phyloP scores from a whole-genome alignment of 2,329 filamentous ascomycete genomes.

The Fonsecaea pugnacius region DNA sequence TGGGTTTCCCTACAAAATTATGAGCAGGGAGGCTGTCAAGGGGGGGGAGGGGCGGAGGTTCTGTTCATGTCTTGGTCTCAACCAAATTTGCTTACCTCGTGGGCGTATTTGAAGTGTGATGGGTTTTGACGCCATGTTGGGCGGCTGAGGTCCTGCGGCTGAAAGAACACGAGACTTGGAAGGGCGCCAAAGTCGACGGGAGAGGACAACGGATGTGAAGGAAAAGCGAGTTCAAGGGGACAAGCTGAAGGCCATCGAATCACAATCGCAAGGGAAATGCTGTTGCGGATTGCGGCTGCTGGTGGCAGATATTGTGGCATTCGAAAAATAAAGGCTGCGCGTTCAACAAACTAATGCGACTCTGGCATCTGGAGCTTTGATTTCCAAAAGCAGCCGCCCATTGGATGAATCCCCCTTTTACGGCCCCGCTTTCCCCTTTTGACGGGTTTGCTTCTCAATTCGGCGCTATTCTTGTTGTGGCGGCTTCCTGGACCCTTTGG shows the following conservation, averaged over 20 bases:
- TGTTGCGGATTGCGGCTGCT: neutral
- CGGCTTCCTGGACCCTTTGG: conserved; percentile 3
- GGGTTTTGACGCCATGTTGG: conserved; percentile 43
- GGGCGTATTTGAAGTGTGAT: conserved; percentile 49
- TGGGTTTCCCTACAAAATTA: conserved; percentile 60
- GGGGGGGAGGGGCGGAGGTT: neutral
- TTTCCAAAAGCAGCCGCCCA: neutral
- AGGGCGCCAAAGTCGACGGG: neutral
- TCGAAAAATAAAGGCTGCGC: neutral
- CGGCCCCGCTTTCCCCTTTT: neutral
- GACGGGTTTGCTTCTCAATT: conserved; percentile 13
- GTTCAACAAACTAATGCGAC: neutral
- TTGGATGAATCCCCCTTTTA: neutral
- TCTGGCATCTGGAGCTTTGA: neutral
- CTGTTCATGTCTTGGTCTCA: neutral
- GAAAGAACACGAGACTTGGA: neutral
- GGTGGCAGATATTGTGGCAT: neutral
- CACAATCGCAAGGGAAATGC: neutral
- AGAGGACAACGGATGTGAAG: neutral
- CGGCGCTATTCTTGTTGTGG: conserved; percentile 22
- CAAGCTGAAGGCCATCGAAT: neutral
- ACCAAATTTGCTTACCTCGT: conserved; percentile 44
- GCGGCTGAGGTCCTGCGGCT: neutral
- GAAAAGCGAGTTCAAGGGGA: neutral
- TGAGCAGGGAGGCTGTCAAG: conserved; percentile 24